These are phyloP conservation scores for Prunus padus DNA, from an alignment of 306 rosid genomes.

Conservation along the genomic window DNA sequence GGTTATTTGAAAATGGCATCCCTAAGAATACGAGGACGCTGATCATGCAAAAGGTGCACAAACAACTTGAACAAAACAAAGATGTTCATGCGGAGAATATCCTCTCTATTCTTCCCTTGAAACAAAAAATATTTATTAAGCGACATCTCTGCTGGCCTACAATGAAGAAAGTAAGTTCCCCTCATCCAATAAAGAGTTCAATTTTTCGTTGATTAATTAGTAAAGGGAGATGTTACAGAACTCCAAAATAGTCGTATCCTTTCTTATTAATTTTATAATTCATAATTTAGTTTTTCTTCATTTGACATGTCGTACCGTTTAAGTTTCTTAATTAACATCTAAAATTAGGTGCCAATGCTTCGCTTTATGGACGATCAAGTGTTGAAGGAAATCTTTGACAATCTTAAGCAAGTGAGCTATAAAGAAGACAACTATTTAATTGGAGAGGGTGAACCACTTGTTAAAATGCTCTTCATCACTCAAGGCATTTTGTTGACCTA, in stretches of 20 bases:
- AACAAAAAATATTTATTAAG: not conserved
- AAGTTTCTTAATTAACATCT: not conserved
- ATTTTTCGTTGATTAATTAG: no score
- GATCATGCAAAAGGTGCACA: not conserved
- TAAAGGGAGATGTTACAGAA: no score
- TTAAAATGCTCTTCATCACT: not conserved
- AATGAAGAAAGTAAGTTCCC: not conserved
- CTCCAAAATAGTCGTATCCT: no score
- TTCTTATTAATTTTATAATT: no score
- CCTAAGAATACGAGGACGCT: not conserved
- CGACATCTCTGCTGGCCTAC: not conserved
- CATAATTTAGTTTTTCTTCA: no score
- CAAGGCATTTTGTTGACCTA: not conserved
- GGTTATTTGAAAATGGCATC: conserved; percentile 1
- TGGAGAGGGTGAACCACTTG: not conserved
- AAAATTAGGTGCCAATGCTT: not conserved
- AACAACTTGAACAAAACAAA: not conserved
- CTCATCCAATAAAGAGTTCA: no score
- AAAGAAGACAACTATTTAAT: not conserved
- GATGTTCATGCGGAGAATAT: conserved; percentile 5
- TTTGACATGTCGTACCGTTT: not conserved
- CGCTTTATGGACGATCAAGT: not conserved
- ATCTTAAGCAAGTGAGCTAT: not conserved
- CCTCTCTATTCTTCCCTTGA: not conserved
- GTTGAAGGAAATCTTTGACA: not conserved